These are phyloP conservation scores for Fragaria vesca DNA, from an alignment of 306 rosid genomes.

Conservation along the genomic window DNA sequence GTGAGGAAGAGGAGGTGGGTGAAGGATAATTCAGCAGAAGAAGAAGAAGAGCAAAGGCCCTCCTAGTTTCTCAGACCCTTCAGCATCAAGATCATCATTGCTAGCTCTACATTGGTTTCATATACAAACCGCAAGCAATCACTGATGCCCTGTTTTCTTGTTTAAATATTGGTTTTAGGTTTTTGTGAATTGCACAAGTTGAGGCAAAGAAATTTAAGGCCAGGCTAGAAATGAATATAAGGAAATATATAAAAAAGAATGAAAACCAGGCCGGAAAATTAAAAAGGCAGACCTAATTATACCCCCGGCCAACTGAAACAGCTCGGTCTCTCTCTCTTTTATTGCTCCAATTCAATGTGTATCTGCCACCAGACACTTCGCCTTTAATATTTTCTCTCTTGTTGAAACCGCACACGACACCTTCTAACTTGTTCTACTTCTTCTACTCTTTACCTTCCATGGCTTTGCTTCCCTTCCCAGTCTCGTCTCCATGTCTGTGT, in stretches of 20 bases:
- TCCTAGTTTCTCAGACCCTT: slow-evolving; percentile 27
- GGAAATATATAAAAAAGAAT: slow-evolving; percentile 38
- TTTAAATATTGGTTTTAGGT: not conserved
- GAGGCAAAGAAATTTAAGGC: slow-evolving; percentile 30
- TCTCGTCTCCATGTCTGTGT: slow-evolving; percentile 16
- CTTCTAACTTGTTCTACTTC: slow-evolving; percentile 15
- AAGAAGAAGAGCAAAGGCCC: not conserved
- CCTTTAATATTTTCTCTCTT: slow-evolving; percentile 48
- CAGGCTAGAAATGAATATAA: slow-evolving; percentile 50
- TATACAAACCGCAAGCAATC: slow-evolving; percentile 6
- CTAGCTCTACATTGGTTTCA: slow-evolving; percentile 58
- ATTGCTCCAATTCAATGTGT: slow-evolving; percentile 47
- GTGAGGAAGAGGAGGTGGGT: slow-evolving; percentile 55
- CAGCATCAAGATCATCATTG: slow-evolving; percentile 78
- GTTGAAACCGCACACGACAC: slow-evolving; percentile 42
- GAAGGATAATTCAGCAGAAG: slow-evolving; percentile 51
- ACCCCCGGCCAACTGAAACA: slow-evolving; percentile 57
- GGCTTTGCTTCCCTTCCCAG: slow-evolving; percentile 54
- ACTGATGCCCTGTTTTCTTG: not conserved
- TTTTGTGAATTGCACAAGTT: slow-evolving; percentile 27
- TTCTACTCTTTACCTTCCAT: slow-evolving; percentile 4
- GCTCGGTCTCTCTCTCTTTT: slow-evolving; percentile 31
- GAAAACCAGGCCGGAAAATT: not conserved
- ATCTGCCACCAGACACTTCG: slow-evolving; percentile 63
- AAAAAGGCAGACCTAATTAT: slow-evolving; percentile 57